These are phyloP conservation scores for Vaccinium macrocarpon DNA, from an alignment of 148 eudicot species.

Conservation along the genomic window DNA sequence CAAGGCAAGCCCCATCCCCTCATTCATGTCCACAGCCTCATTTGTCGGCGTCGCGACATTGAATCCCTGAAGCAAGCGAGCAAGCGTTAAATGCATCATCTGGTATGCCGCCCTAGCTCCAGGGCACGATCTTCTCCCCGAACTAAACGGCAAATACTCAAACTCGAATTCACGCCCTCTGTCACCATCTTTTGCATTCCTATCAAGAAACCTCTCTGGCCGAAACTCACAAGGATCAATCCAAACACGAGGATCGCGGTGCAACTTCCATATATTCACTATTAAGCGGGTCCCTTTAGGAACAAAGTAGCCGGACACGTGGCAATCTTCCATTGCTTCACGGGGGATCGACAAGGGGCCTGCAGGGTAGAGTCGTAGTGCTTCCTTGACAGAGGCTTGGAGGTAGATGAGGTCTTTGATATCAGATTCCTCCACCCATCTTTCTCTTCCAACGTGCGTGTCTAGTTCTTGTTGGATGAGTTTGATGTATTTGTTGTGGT, in stretches of 20 bases:
- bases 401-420: background rate
- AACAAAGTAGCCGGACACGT: background rate
- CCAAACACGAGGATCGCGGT: background rate
- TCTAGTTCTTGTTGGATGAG: background rate
- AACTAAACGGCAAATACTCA: background rate
- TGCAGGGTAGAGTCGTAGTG: background rate
- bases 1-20: background rate
- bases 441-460: background rate
- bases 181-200: background rate
- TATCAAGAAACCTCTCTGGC: background rate
- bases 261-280: background rate
- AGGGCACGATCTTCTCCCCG: constrained; percentile 5
- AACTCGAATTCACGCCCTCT: background rate
- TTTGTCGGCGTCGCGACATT: background rate
- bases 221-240: background rate
- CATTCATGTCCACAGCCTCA: background rate
- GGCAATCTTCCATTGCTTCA: background rate
- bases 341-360: background rate
- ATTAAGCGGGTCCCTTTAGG: constrained; percentile 8
- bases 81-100: background rate
- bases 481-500: background rate
- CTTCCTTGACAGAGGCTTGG: background rate
- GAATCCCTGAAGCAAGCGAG: background rate
- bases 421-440: constrained; percentile 7
- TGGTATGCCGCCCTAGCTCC: background rate